Base-by-base conservation (phyloP, 345 rosid genomes). In the Arabidopsis arenosa region DNA sequence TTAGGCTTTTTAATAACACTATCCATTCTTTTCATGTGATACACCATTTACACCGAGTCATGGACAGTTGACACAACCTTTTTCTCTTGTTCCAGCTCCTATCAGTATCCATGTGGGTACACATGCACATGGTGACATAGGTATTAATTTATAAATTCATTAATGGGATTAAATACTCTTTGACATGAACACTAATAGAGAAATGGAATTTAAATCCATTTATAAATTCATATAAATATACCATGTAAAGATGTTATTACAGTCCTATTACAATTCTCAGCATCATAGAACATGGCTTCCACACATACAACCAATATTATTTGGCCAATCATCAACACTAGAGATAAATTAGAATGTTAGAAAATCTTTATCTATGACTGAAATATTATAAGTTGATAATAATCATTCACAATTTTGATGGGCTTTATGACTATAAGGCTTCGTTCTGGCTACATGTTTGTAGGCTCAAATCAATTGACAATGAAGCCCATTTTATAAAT, bases 261-360 rank as follows among this genome's bases (percentile, higher is more conserved):
- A 11, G 4, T 41, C 5, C 4, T 41, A 11, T 11, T 11, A 41
- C 14, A 41, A 37, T 8, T 9, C 11, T 37, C 41, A 23, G 26
- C 26, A 23, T 23, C 26, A 23, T 23, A 36, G 5, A 37, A 67
- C 60, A 52, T 52, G 72, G 9, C 21, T 37, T 37, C 60, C 36
- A 52, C 48, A 65, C 13, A 35, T 35, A 52, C 35, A 21, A 0
- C 23, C 60, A 53, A 9, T 21, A 11, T 21, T 37, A 37, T 44
- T n/a, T 44, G 68, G 55, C 9, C 11, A 14, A 61, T 43, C 48
- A 17, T 65, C 32, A 65, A 65, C 40, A 60, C 32, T 3, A 28
- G 32, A 37, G 9, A 13, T 28, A 21, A 51, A 52, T 9, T 4
- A 44, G 13, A 51, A 5, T 4, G 10, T 4, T 21, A 26, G 32